Conservation (phyloP, 495 filamentous ascomycete genomes). For the Penicillium macrosclerotiorum region DNA sequence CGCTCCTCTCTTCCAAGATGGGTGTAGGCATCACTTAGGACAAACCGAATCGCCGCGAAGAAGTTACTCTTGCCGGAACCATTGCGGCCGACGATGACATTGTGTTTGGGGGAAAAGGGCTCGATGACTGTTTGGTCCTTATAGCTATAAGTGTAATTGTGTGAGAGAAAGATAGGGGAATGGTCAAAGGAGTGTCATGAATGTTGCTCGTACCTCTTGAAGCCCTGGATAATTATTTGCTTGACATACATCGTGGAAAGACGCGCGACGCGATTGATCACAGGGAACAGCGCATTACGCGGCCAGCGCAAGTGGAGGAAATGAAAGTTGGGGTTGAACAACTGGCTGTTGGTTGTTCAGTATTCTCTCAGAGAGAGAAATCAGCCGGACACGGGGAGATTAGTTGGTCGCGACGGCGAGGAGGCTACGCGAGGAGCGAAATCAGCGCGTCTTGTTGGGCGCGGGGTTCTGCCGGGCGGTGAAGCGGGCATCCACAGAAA, state of each 20-base stretch:
- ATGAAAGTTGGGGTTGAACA: constrained; percentile 4
- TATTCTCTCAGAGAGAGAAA: constrained; percentile 3
- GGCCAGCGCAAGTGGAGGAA: constrained; percentile 17
- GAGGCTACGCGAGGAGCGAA: constrained; percentile 23
- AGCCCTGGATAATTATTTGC: constrained; percentile 99
- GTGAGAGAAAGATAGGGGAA: neutral
- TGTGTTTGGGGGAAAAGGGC: constrained; percentile 95
- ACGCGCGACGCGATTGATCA: constrained; percentile 35
- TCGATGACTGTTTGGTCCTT: constrained; percentile 99
- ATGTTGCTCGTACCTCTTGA: constrained; percentile 74
- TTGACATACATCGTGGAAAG: constrained; percentile 88
- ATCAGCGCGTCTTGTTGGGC: constrained; percentile 30
- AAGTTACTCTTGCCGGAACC: constrained; percentile 99
- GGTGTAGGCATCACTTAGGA: constrained; percentile 95
- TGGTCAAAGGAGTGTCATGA: neutral
- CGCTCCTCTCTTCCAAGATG: constrained; percentile 96
- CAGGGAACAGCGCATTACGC: constrained; percentile 39
- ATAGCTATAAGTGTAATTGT: constrained; percentile 64
- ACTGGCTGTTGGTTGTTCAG: neutral
- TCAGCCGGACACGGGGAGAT: neutral
- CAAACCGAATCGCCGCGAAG: constrained; percentile 98
- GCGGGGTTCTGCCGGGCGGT: constrained; percentile 49
- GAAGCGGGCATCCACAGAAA: constrained; percentile 32
- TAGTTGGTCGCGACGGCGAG: constrained; percentile 14
- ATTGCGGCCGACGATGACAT: constrained; percentile 99